Conservation (phyloP, 2,329 filamentous ascomycete genomes). For the Neopestalotiopsis rosae region DNA sequence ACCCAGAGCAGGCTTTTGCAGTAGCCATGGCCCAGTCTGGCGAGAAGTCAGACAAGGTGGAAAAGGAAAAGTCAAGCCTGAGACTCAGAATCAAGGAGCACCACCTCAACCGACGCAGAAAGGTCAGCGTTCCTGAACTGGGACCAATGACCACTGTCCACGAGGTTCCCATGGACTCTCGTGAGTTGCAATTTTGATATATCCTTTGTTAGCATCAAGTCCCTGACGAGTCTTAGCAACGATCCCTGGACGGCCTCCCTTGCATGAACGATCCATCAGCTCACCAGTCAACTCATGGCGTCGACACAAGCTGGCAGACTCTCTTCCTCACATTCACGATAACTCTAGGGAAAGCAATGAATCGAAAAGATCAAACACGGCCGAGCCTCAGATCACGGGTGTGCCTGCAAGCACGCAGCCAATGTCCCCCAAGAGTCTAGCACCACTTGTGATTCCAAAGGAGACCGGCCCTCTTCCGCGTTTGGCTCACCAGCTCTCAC, state of each 20-base stretch:
- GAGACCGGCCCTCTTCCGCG: constrained; percentile 37
- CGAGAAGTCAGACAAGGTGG: constrained; percentile 47
- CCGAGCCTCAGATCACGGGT: constrained; percentile 14
- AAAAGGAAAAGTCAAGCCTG: constrained; percentile 47
- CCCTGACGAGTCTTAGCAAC: constrained; percentile 56
- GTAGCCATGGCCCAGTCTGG: constrained; percentile 45
- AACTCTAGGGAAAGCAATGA: constrained; percentile 25
- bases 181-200: constrained; percentile 49
- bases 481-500: constrained; percentile 45
- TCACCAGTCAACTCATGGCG: constrained; percentile 60
- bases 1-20: constrained; percentile 54
- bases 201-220: constrained; percentile 6
- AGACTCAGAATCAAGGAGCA: constrained; percentile 63
- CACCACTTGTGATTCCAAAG: constrained; percentile 62
- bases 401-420: constrained; percentile 42
- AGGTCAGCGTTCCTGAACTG: constrained; percentile 68
- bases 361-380: neutral
- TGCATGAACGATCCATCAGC: constrained; percentile 69
- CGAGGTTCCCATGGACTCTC: constrained; percentile 72
- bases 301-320: constrained; percentile 48
- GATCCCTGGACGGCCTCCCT: constrained; percentile 67
- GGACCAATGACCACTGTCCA: constrained; percentile 74
- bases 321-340: constrained; percentile 37
- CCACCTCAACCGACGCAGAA: constrained; percentile 62
- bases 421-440: constrained; percentile 58